Base-by-base conservation (phyloP, 148 eudicot species). In the Chenopodium formosanum region DNA sequence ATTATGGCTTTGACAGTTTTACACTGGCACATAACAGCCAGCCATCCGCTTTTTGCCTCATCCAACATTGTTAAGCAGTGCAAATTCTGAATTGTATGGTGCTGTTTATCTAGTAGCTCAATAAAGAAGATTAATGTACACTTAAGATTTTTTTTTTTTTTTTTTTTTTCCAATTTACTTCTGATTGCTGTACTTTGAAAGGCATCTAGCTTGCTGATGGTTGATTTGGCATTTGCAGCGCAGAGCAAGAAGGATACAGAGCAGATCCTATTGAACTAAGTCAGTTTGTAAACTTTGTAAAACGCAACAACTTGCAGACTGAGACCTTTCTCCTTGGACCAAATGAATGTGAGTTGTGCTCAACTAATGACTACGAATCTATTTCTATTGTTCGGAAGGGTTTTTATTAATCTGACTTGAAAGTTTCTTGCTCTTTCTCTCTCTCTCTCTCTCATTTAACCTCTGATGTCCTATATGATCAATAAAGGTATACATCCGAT, bases 231-330 rank as follows among this genome's bases (percentile, higher is more conserved):
- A 79, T 84, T 86, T 88, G 80, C 88, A 97, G 98, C 73, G 98
- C 90, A 68, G 93, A 92, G 81, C 91, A 94, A 90, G 98, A 90
- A 85, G 99, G 99, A 72, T 85, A 89, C 46, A 87, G 86, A 78
- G 92, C 88, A 60, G 86, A 91, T 86, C 94, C 95, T 40, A 85
- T 88, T 78, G 98, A 96, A 87, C 40, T 94, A 58, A 82, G 92
- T 70, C 89, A 91, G 84, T 91, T 94, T 82, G 81, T 92, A 77
- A 86, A 84, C 52, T 96, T 92, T 32, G 79, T 94, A 72, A 96
- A 90, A 65, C 90, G 92, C 78, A 88, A 94, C 82, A 94, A 92
- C 11, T 86, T 91, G 80, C 93, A 88, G 73, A 84, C 62, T 22
- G 99, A 94, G 83, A 91, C 89, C 82, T 97, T 94, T 85, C 75